Conservation (phyloP, 2,329 filamentous ascomycete species). For the Sporothrix sp. region DNA sequence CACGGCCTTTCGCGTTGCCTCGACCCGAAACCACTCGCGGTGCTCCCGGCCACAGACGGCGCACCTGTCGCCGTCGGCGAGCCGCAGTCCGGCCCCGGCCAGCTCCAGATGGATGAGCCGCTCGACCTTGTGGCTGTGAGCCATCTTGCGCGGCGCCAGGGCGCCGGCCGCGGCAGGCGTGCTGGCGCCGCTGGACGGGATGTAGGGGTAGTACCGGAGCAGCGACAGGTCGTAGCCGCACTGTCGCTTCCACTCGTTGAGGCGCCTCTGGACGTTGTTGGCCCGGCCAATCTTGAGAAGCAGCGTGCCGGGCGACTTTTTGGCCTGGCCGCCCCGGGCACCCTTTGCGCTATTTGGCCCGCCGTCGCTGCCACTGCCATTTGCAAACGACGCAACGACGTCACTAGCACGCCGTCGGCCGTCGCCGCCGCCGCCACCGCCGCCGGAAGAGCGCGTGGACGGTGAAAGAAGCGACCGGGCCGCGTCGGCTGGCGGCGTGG, state of each 20-base stretch:
- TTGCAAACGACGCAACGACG: conserved; percentile 42
- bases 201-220: conserved; percentile 84
- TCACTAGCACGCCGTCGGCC: conserved; percentile 43
- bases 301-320: conserved; percentile 16
- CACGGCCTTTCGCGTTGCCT: conserved; percentile 61
- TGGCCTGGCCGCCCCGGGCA: background rate
- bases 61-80: conserved; percentile 51
- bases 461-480: conserved; percentile 50
- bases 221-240: conserved; percentile 84
- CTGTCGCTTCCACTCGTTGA: conserved; percentile 90
- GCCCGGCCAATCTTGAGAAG: conserved; percentile 58
- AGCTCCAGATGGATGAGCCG: conserved; percentile 84
- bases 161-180: background rate
- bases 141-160: conserved; percentile 55
- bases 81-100: conserved; percentile 46
- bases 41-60: conserved; percentile 74
- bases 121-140: conserved; percentile 81
- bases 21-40: conserved; percentile 90
- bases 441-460: conserved; percentile 27
- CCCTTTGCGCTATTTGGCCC: too few relatives aligned
- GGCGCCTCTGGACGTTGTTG: conserved; percentile 76
- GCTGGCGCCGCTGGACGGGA: conserved; percentile 33
- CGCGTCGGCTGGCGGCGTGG: conserved; percentile 47
- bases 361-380: too few relatives aligned
- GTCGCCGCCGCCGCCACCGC: too few relatives aligned